Conservation (phyloP, 176 grass and related monocot species). For the Panicum miliaceum region DNA sequence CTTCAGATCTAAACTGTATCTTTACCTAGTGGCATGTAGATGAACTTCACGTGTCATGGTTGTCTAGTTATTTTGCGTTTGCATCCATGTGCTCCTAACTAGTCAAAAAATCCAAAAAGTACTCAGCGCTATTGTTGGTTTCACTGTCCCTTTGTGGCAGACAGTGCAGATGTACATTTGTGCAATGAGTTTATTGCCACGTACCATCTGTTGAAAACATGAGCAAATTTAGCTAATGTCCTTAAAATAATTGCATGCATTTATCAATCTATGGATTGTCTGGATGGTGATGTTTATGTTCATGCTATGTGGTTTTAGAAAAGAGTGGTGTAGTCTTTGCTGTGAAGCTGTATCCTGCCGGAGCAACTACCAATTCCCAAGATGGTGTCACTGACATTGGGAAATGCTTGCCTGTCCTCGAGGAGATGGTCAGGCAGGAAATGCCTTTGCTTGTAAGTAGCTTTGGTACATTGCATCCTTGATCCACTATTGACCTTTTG, state of each 20-base stretch:
- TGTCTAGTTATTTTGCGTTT: neutral
- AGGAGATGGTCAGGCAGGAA: conserved; percentile 81
- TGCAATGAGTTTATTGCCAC: neutral
- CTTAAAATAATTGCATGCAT: neutral
- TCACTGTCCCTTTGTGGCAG: neutral
- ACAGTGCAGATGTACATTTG: neutral
- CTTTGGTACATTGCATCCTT: conserved; percentile 2
- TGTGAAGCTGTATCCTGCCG: conserved; percentile 92
- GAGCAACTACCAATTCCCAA: conserved; percentile 97
- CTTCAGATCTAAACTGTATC: neutral
- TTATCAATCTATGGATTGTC: conserved; percentile 1
- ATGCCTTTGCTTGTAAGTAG: conserved; percentile 92
- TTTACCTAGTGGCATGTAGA: neutral
- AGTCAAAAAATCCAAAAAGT: neutral
- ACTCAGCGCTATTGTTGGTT: no score
- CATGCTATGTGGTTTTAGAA: conserved; percentile 47
- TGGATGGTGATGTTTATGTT: conserved; percentile 28
- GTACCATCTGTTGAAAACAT: neutral
- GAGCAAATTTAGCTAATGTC: conserved; percentile 6
- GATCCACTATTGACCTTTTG: neutral
- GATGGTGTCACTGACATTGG: conserved; percentile 87
- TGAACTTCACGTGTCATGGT: neutral
- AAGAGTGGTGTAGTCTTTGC: conserved; percentile 75
- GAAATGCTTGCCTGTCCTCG: conserved; percentile 84
- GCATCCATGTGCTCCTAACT: neutral